Percentiles rank a stretch among this genome's conserved stretches.
These are phyloP conservation scores for Spathaspora girioi DNA, from an alignment of 805 yeast species.

Conservation along the genomic window DNA sequence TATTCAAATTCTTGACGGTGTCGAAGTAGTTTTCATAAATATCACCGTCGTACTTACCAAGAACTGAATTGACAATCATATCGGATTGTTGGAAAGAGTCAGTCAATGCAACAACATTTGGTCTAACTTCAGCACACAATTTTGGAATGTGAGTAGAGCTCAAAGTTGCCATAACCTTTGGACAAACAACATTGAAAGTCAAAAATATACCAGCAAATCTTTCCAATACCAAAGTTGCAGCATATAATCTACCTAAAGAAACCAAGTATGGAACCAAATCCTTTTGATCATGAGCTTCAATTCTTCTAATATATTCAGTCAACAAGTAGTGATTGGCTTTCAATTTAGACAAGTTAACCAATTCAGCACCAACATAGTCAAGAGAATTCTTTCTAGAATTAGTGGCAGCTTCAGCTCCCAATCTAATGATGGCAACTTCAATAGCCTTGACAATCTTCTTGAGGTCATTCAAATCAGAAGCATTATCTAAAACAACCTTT, in stretches of 20 bases:
- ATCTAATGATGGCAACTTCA: slow-evolving; percentile 38
- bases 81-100: slow-evolving; percentile 44
- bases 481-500: slow-evolving; percentile 26
- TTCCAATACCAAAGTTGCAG: slow-evolving; percentile 27
- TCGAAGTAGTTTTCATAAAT: slow-evolving; percentile 41
- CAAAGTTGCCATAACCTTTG: slow-evolving; percentile 25
- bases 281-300: slow-evolving; percentile 19
- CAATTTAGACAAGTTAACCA: slow-evolving; percentile 39
- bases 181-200: slow-evolving; percentile 29
- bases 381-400: slow-evolving; percentile 18
- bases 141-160: slow-evolving; percentile 26
- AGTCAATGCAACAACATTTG: slow-evolving; percentile 37
- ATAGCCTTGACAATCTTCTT: slow-evolving; percentile 32
- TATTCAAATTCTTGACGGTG: slow-evolving; percentile 31
- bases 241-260: slow-evolving; percentile 30
- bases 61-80: slow-evolving; percentile 38
- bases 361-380: slow-evolving; percentile 35
- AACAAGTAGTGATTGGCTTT: slow-evolving; percentile 42
- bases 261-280: slow-evolving; percentile 26
- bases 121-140: slow-evolving; percentile 34
- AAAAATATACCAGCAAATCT: slow-evolving; percentile 36
- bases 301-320: slow-evolving; percentile 23
- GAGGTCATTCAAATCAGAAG: slow-evolving; percentile 25
- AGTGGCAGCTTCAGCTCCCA: slow-evolving; percentile 25
- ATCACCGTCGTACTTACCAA: slow-evolving; percentile 42